Conservation (phyloP, 2,329 filamentous ascomycete genomes). For the Colletotrichum tofieldiae region DNA sequence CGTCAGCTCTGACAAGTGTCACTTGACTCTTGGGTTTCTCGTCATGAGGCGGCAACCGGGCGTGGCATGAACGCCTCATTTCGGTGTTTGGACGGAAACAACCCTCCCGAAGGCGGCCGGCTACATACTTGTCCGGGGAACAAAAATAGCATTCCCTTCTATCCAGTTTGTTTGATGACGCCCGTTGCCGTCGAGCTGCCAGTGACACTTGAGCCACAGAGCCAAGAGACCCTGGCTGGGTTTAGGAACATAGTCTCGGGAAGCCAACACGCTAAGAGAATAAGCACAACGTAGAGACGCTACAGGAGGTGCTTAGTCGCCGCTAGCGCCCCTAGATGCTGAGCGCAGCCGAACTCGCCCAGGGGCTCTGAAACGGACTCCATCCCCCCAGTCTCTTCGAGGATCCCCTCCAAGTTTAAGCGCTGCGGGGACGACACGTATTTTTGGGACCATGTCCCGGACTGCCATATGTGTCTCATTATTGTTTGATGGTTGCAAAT, state of each 20-base stretch:
- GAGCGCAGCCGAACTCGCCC: background rate
- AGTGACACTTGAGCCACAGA: background rate
- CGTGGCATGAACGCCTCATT: constrained; percentile 12
- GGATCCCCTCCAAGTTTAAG: constrained; percentile 18
- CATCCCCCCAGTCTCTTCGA: background rate
- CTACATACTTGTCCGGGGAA: background rate
- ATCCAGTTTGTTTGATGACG: background rate
- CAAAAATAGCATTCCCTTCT: background rate
- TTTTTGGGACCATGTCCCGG: constrained; percentile 19
- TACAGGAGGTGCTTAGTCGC: constrained; percentile 5
- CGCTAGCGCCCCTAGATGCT: constrained; percentile 3
- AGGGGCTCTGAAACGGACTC: constrained; percentile 28
- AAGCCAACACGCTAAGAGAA: constrained; percentile 11
- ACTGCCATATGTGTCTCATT: constrained; percentile 39
- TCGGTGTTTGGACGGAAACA: constrained; percentile 15
- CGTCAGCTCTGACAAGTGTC: constrained; percentile 23
- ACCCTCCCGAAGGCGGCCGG: background rate
- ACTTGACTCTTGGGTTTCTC: constrained; percentile 2
- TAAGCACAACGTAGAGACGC: constrained; percentile 26
- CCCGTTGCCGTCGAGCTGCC: background rate
- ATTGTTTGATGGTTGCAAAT: constrained; percentile 33
- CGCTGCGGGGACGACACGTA: constrained; percentile 18
- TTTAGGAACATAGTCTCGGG: constrained; percentile 1
- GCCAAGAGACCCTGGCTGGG: background rate
- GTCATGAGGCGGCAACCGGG: background rate